phyloP scores from a whole-genome alignment of 192 early-diverging fungal genomes.

The Dissophora ornata region DNA sequence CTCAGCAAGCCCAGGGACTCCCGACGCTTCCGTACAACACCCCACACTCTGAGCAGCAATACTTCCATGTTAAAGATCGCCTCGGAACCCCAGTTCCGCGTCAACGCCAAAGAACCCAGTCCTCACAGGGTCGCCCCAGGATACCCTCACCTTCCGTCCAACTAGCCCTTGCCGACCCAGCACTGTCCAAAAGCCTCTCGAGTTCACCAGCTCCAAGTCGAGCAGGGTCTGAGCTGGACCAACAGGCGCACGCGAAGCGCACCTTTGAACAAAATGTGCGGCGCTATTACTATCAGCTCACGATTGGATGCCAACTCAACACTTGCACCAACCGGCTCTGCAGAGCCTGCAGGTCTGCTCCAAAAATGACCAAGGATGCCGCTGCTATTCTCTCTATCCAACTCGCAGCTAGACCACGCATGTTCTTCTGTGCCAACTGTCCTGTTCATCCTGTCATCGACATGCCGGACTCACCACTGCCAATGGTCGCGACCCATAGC shows the following conservation, averaged over 20 bases:
- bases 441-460: conserved; percentile 18
- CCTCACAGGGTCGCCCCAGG: conserved; percentile 14
- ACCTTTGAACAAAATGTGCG: conserved; percentile 41
- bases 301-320: conserved; percentile 26
- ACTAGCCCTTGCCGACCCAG: conserved; percentile 46
- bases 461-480: conserved; percentile 26
- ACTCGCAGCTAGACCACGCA: conserved; percentile 35
- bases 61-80: background rate
- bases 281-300: conserved; percentile 48
- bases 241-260: conserved; percentile 25
- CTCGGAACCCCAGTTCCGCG: conserved; percentile 10
- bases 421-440: conserved; percentile 41
- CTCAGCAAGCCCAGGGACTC: too few species aligned
- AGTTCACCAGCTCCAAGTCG: conserved; percentile 35
- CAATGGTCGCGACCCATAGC: background rate
- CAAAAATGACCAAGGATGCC: conserved; percentile 51
- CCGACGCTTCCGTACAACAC: too few species aligned
- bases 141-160: conserved; percentile 34
- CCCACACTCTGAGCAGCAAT: too few species aligned
- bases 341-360: conserved; percentile 26
- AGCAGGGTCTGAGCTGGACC: conserved; percentile 10
- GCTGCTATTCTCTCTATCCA: conserved; percentile 43
- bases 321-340: conserved; percentile 34
- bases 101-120: conserved; percentile 25
- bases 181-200: conserved; percentile 38